A percentile compares a stretch with the other conserved stretches of the same genome.
phyloP scores from a whole-genome alignment of 345 rosid genomes.

The Salix caprea region DNA sequence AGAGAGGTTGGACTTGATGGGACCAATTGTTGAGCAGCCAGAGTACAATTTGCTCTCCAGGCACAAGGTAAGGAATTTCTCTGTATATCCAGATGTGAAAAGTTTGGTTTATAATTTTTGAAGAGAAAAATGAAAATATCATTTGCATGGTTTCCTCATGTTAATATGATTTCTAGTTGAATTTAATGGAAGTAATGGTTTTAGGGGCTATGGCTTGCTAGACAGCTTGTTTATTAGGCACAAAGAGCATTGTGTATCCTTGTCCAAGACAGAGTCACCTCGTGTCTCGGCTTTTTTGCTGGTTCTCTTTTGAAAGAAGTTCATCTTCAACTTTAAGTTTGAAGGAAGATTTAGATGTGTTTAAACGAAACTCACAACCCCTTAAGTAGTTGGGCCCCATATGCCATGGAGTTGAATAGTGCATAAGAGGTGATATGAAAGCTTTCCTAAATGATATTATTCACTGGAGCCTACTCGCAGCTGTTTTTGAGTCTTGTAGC shows the following conservation, averaged over 20 bases:
- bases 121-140: not conserved
- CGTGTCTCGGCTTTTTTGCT: not conserved
- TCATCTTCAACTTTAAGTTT: not conserved
- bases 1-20: constrained; percentile 73
- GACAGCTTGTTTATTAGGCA: no score
- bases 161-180: not conserved
- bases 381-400: not conserved
- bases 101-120: not conserved
- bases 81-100: not conserved
- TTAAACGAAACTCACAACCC: not conserved
- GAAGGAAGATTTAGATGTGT: not conserved
- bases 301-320: not conserved
- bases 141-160: not conserved
- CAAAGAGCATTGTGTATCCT: not conserved
- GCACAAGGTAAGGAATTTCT: constrained; percentile 56
- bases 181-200: not conserved
- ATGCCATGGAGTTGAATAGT: not conserved
- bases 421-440: not conserved
- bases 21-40: constrained; percentile 97
- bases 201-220: not conserved
- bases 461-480: not conserved
- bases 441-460: not conserved
- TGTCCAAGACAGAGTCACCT: not conserved
- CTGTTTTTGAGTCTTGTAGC: not conserved
- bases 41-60: constrained; percentile 84